Evolutionary conservation across 108 stramenopile genomes (phyloP).

Genomic region (Nitzschia sp.): DNA sequence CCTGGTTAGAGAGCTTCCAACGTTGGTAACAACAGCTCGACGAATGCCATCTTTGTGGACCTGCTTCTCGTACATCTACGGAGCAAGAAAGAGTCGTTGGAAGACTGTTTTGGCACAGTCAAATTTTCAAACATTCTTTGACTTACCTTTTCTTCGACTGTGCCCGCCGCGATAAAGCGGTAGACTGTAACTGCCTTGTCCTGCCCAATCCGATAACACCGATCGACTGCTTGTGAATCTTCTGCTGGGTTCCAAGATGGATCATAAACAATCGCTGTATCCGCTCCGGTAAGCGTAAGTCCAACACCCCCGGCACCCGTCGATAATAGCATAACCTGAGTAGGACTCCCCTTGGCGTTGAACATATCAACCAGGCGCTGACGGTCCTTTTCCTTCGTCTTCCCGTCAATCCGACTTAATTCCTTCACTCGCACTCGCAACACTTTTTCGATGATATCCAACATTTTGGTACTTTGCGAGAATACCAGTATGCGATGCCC

Average conservation of each 20-base stretch:
- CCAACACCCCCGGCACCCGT: conserved; percentile 91
- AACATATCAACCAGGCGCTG: conserved; percentile 90
- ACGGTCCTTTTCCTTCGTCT: conserved; percentile 79
- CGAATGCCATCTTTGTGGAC: conserved; percentile 87
- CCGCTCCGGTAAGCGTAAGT: conserved; percentile 82
- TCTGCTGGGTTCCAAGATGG: conserved; percentile 87
- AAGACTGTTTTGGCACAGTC: neutral
- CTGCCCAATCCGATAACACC: conserved; percentile 94
- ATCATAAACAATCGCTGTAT: conserved; percentile 84
- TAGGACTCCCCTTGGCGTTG: conserved; percentile 65
- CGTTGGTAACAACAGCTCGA: conserved; percentile 54
- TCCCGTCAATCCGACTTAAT: conserved; percentile 88
- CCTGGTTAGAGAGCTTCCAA: conserved; percentile 45
- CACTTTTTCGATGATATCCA: conserved; percentile 83
- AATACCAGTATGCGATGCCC: conserved; percentile 91
- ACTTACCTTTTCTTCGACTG: conserved; percentile 86
- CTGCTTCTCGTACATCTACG: conserved; percentile 66
- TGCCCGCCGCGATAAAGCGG: conserved; percentile 93
- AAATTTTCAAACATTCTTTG: neutral
- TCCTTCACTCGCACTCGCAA: conserved; percentile 31
- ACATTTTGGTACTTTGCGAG: conserved; percentile 91
- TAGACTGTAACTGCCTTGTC: conserved; percentile 90
- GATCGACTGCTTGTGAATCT: conserved; percentile 92
- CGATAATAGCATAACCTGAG: conserved; percentile 77
- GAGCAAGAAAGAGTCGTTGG: conserved; percentile 23